phyloP scores from a whole-genome alignment of 2,329 filamentous ascomycete species.

The Blastomyces parvus region DNA sequence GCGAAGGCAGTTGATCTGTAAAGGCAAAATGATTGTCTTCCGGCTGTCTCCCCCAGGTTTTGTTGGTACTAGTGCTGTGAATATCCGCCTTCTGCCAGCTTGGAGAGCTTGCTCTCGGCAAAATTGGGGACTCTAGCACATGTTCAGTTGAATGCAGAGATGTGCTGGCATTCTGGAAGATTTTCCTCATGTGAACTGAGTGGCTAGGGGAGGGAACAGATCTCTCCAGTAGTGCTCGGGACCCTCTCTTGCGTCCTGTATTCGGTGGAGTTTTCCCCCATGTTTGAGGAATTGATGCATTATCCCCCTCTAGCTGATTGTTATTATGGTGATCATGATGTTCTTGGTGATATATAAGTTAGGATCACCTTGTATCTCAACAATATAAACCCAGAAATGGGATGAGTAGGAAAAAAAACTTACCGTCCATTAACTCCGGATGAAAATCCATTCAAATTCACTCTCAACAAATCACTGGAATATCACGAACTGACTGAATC shows the following conservation, averaged over 20 bases:
- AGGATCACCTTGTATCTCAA: neutral
- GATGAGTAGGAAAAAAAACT: neutral
- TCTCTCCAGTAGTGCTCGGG: neutral
- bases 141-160: conserved; percentile 1
- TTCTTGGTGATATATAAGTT: neutral
- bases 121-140: neutral
- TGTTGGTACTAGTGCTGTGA: neutral
- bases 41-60: neutral
- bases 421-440: neutral
- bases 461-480: neutral
- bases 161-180: conserved; percentile 2
- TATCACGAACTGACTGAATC: neutral
- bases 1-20: neutral
- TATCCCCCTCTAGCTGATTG: neutral
- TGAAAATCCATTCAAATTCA: neutral
- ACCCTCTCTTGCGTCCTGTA: conserved; percentile 1
- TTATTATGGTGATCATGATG: too few relatives aligned
- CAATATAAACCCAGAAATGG: neutral
- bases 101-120: neutral
- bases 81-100: neutral
- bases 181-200: neutral
- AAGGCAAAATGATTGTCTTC: neutral
- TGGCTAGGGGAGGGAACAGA: neutral
- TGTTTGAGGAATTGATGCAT: neutral
- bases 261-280: conserved; percentile 5